Conservation (phyloP, 2,329 filamentous ascomycete genomes). For the Elsinoe fawcettii region DNA sequence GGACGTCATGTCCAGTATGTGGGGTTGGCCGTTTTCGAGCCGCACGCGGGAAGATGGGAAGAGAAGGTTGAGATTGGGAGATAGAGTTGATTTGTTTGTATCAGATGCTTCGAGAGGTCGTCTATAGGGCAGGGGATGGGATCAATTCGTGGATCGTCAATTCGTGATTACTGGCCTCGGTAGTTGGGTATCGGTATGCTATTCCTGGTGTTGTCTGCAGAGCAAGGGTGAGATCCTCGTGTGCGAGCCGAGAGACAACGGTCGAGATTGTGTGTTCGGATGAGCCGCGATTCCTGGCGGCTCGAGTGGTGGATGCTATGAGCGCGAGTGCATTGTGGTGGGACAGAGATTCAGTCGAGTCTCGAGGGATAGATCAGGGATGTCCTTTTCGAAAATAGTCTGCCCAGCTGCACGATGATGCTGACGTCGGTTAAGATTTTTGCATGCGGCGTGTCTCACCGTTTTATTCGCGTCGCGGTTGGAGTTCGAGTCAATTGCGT, state of each 20-base stretch:
- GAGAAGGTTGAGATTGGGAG: background rate
- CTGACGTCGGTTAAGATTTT: slow-evolving; percentile 2
- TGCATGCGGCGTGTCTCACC: slow-evolving; percentile 5
- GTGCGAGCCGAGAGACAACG: slow-evolving; percentile 10
- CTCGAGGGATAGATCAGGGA: slow-evolving; percentile 3
- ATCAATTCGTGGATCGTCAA: slow-evolving; percentile 2
- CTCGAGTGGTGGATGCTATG: slow-evolving; percentile 2
- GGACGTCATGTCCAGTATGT: slow-evolving; percentile 12
- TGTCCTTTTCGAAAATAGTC: background rate
- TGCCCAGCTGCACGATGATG: slow-evolving; percentile 5
- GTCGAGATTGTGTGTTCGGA: slow-evolving; percentile 2
- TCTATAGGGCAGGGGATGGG: slow-evolving; percentile 3
- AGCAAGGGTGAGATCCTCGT: background rate
- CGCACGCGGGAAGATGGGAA: background rate
- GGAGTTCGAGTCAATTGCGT: slow-evolving; percentile 8
- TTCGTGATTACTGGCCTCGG: background rate
- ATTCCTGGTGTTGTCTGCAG: background rate
- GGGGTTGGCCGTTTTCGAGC: background rate
- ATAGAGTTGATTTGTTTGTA: background rate
- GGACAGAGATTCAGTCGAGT: slow-evolving; percentile 2
- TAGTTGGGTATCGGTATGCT: background rate
- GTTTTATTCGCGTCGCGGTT: slow-evolving; percentile 9
- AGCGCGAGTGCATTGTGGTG: background rate
- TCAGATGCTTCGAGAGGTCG: background rate
- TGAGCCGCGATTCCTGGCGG: slow-evolving; percentile 7